phyloP scores from a whole-genome alignment of 2,329 filamentous ascomycete genomes.

The Aureobasidium vineae region DNA sequence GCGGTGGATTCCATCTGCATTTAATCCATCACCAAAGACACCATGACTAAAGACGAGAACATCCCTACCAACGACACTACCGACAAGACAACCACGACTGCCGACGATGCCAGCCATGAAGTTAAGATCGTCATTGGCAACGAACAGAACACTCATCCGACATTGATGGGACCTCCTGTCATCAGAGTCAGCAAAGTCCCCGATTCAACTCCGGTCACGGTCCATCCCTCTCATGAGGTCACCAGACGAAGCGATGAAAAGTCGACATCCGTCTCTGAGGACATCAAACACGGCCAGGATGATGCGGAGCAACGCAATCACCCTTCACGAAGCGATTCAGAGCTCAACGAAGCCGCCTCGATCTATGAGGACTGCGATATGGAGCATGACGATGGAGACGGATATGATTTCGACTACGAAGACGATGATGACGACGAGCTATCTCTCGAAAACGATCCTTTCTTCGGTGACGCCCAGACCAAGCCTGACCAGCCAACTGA shows the following conservation, averaged over 20 bases:
- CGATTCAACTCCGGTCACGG: neutral
- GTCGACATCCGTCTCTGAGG: neutral
- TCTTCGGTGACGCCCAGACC: neutral
- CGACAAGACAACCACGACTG: neutral
- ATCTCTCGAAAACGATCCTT: neutral
- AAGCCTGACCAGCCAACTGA: neutral
- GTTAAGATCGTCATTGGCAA: too few species aligned
- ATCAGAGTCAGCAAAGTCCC: neutral
- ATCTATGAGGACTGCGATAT: neutral
- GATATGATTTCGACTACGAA: neutral
- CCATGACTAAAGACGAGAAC: neutral
- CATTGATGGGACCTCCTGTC: neutral
- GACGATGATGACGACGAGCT: neutral
- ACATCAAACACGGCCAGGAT: neutral
- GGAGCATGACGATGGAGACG: neutral
- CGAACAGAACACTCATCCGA: neutral
- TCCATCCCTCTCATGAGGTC: neutral
- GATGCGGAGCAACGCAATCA: neutral
- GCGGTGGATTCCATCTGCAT: neutral
- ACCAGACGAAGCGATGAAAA: neutral
- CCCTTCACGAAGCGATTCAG: neutral
- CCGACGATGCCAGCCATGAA: neutral
- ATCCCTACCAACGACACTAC: neutral
- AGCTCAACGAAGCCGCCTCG: neutral
- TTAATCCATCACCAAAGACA: too few species aligned